A percentile compares a stretch with the other conserved stretches of the same genome.
phyloP scores from a whole-genome alignment of 2,329 filamentous ascomycete species.

The Aspergillus hortae region DNA sequence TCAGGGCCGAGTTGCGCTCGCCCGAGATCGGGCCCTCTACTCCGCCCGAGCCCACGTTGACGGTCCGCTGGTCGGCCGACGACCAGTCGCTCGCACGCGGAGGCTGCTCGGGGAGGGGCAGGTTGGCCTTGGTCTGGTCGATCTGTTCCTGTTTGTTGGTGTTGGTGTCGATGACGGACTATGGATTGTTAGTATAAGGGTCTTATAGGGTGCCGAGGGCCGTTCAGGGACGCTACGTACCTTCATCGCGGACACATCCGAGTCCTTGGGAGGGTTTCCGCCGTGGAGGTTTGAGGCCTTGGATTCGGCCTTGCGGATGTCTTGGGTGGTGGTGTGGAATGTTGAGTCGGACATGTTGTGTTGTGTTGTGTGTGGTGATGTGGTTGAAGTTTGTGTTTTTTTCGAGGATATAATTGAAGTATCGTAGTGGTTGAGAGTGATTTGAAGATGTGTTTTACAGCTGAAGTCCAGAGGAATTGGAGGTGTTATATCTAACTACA shows the following conservation, averaged over 20 bases:
- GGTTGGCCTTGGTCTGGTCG: slow-evolving; percentile 65
- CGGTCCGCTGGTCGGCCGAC: slow-evolving; percentile 63
- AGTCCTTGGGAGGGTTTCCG: slow-evolving; percentile 43
- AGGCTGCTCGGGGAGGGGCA: slow-evolving; percentile 75
- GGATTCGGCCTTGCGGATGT: slow-evolving; percentile 48
- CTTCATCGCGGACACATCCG: slow-evolving; percentile 46
- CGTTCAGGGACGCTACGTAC: slow-evolving; percentile 23
- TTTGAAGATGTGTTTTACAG: not conserved
- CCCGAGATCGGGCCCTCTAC: slow-evolving; percentile 51
- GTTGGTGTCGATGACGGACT: slow-evolving; percentile 41
- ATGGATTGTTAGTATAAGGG: slow-evolving; percentile 2
- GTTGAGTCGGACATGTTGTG: slow-evolving; percentile 26
- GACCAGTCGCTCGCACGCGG: slow-evolving; percentile 75
- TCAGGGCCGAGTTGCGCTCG: slow-evolving; percentile 49
- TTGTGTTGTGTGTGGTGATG: not conserved
- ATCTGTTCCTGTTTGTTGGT: slow-evolving; percentile 61
- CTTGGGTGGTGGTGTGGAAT: slow-evolving; percentile 48
- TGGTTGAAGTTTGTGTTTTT: not conserved
- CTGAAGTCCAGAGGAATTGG: not conserved
- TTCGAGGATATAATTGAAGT: not conserved
- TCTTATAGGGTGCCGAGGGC: not conserved
- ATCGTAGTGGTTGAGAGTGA: not conserved
- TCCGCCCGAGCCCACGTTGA: slow-evolving; percentile 66
- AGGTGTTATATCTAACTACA: not conserved
- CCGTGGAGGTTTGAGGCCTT: slow-evolving; percentile 36